Evolutionary conservation across 2,329 filamentous ascomycete species (phyloP), one percentile per base, ranked within the genome.

Genomic region (Neonectria hederae): DNA sequence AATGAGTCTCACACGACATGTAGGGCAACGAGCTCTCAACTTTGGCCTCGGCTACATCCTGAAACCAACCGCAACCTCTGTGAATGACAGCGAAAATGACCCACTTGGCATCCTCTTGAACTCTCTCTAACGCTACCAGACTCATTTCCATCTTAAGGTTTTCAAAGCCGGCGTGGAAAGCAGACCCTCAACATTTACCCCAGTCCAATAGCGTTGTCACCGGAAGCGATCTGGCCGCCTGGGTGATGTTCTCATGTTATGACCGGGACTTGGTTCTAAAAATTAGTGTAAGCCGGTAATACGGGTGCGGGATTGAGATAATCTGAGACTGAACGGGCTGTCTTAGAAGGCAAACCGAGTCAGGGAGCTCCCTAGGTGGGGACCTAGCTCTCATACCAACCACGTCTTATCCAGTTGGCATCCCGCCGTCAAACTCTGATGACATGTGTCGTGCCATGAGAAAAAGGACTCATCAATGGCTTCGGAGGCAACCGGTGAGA

Each of bases 381-480:
- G 6, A 38, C 52, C 21, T 62, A 24, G 45, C 21, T 42, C 9
- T 62, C 59, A 45, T 53, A 43, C 53, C 53, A 21, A 35, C 35
- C 38, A 43, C 38, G 35, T 21, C 38, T 62, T 45, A 35, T 55
- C 7, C 51, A 54, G 17, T 28, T 51, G n/a, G 24, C 30, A 51
- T 14, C 35, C 8, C 28, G 46, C 26, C 48, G 19, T 22, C n/a
- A 19, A 51, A 51, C 48, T 21, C n/a, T 22, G 28, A 22, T 21
- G 26, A 21, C 19, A 32, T 32, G 17, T 32, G 48, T 19, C 46
- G 26, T 22, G 11, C 28, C 52, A 67, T 69, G 60, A 69, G 53
- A 40, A 40, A 26, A 54, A 54, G n/a, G 10, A 19, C n/a, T 14
- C 11, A 32, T 24, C 14, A 13, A 49, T 19, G 54, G 9, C 35